Conservation (phyloP, 306 rosid species). For the Prosopis cineraria region DNA sequence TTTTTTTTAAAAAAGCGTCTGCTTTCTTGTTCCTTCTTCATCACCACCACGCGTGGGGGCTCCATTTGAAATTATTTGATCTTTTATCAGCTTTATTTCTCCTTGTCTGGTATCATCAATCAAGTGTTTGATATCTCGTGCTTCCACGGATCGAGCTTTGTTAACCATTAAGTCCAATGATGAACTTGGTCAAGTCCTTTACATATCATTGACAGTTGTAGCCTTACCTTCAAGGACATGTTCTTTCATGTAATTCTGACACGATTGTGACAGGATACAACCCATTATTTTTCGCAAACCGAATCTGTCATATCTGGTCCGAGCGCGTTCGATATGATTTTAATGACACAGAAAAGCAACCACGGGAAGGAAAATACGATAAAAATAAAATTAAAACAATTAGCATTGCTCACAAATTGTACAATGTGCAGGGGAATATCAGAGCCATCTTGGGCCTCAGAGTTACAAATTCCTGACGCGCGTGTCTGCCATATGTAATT, state of each 20-base stretch:
- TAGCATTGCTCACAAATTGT: constrained; percentile 11
- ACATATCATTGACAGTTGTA: constrained; percentile 30
- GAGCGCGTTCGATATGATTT: constrained; percentile 30
- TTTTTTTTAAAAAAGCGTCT: constrained; percentile 9
- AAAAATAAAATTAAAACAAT: not conserved
- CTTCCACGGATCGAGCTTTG: constrained; percentile 16
- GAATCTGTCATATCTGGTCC: constrained; percentile 37
- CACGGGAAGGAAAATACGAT: not conserved
- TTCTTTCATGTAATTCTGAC: constrained; percentile 37
- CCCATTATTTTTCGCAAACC: constrained; percentile 36
- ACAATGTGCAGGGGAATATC: constrained; percentile 28
- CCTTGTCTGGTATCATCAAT: not conserved
- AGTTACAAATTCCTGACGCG: constrained; percentile 4
- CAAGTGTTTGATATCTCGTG: not conserved
- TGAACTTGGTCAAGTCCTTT: constrained; percentile 30
- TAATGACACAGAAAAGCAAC: not conserved
- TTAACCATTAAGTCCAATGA: not conserved
- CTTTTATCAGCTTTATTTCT: not conserved
- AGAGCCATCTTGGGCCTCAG: constrained; percentile 8
- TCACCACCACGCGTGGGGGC: constrained; percentile 32
- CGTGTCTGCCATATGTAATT: constrained; percentile 4
- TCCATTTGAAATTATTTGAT: not conserved
- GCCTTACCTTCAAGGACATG: constrained; percentile 10
- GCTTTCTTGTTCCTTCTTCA: constrained; percentile 25
- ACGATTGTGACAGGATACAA: constrained; percentile 44